phyloP scores from a whole-genome alignment of 176 grass and related monocot genomes.

The Oryza longistaminata region DNA sequence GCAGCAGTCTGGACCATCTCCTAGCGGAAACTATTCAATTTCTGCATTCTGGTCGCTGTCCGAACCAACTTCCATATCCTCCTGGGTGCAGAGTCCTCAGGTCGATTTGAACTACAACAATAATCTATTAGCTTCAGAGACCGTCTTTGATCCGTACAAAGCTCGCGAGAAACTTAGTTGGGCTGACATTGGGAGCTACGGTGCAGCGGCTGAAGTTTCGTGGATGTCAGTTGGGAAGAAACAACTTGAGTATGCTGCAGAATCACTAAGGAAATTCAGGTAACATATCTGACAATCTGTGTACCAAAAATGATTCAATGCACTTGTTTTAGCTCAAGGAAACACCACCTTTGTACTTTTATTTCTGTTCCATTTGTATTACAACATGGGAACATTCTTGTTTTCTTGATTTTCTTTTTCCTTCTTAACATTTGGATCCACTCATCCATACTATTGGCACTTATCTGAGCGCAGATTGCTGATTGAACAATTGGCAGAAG shows the following conservation, averaged over 20 bases:
- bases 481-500: constrained; percentile 87
- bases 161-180: constrained; percentile 81
- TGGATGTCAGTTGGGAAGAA: constrained; percentile 97
- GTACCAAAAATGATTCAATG: background rate
- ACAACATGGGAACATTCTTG: background rate
- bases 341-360: background rate
- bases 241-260: constrained; percentile 87
- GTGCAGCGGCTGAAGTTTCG: constrained; percentile 67
- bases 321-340: background rate
- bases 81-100: constrained; percentile 83
- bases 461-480: constrained; percentile 58
- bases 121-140: constrained; percentile 67
- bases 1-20: constrained; percentile 50
- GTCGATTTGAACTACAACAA: constrained; percentile 61
- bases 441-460: constrained; percentile 28
- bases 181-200: constrained; percentile 84
- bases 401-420: background rate
- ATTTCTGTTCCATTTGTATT: background rate
- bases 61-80: constrained; percentile 59
- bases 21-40: constrained; percentile 65
- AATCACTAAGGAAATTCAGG: constrained; percentile 86
- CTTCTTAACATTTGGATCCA: background rate
- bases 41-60: constrained; percentile 69
- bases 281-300: constrained; percentile 15
- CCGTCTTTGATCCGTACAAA: constrained; percentile 79